Base-by-base conservation (phyloP, 192 early-diverging fungal genomes). In the Thoreauomyces humboldtii region DNA sequence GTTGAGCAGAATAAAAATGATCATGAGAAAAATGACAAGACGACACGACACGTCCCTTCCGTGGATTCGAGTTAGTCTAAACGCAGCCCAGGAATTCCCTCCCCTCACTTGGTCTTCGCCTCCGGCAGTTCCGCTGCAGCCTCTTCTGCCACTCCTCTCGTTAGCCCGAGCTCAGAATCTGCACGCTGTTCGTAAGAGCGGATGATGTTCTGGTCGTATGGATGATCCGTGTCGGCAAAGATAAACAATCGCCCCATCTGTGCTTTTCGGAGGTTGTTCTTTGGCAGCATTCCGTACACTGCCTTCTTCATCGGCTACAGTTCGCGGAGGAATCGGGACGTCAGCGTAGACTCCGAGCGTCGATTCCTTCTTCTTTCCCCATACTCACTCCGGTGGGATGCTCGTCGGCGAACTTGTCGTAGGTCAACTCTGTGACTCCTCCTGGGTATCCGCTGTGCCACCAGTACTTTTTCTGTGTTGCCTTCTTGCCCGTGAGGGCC, bases 221-320 rank as follows among this genome's bases (percentile, higher is more conserved):
- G 93, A 65, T 97, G 93, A 59, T 91, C 86, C 9, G 62, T 82
- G 32, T 89, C 93, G 17, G 89, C 84, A 79, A 94, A 98, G 21
- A 98, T 81, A 61, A 84, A 72, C 47, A 96, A 74, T 35, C 96
- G 84, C 17, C 68, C 73, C 63, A 98, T 71, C 57, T 89, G 85
- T 3, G 78, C 80, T 41, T 91, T 85, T 21, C 94, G 85, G 50
- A 96, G 80, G 47, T 85, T 80, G 78, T 95, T 96, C 72, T 98
- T 98, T 35, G 96, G 96, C 48, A 98, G 74, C 91, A 94, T 94
- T 29, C 94, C 93, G 5, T 87, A 92, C 22, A 98, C 82, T 9
- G 96, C 96, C 71, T 92, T 93, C 60, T 89, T 88, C 51, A 98
- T 80, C 4, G 81, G 81, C 72, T 79, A 45, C 5, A 42, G n/a